Base-by-base conservation (phyloP, 2,329 filamentous ascomycete genomes). In the Hypoxylon sp. region DNA sequence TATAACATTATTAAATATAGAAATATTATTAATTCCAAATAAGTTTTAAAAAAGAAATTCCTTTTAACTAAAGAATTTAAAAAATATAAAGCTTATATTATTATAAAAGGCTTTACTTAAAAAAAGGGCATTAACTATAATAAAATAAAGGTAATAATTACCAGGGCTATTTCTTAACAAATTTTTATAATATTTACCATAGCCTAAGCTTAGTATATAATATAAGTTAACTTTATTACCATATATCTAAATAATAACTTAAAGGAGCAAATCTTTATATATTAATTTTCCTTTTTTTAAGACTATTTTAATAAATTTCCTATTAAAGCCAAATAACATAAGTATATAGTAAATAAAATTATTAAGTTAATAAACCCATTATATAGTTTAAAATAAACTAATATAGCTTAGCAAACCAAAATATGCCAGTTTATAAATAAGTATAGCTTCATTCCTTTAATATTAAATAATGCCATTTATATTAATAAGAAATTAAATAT, bases 331-430 rank as follows among this genome's bases (percentile, higher is more conserved):
- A 9, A 48, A 26, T 14, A 48, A 26, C 26, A 48, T 48, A 14
- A 14, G 3, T 48, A 48, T 48, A n/a, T 5, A 26, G 14, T 13
- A 24, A 24, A 24, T 13, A 48, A 48, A 13, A 48, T 26, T n/a
- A 48, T 48, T 26, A 48, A 48, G 14, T 48, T 48, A 48, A 48
- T 48, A 48, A 48, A 48, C 9, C 5, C 2, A 2, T 48, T 48
- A 26, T 48, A 48, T 48, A 48, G 14, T 5, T 26, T 48, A 26
- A 48, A 48, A 14, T 26, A 48, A 26, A 1, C 9, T 13, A 48
- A 3, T 13, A n/a, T 26, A 1, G 26, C 24, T n/a, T 48, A 48
- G 26, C 26, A 48, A 48, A 14, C 5, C 2, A 14, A 26, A 26
- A 5, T 14, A 8, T 48, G 26, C 2, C 3, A 14, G 14, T 5